Evolutionary conservation across 2,329 filamentous ascomycete genomes (phyloP).

Genomic region (Stagonosporopsis tanaceti): DNA sequence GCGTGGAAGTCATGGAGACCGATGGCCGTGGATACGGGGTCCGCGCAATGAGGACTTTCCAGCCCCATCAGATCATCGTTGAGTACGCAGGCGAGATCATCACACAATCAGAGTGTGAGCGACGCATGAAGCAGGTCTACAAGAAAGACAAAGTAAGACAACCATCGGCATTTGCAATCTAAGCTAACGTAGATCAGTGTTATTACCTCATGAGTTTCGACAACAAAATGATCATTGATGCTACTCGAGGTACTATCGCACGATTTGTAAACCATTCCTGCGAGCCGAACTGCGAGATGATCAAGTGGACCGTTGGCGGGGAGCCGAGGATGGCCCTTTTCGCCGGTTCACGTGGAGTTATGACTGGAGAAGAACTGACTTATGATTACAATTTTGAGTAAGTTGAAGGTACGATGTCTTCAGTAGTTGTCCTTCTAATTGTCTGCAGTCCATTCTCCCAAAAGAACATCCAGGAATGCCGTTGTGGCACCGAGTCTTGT

Average conservation of each 20-base stretch:
- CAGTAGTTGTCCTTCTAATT: not conserved
- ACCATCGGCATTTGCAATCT: not conserved
- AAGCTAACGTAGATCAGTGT: conserved; percentile 65
- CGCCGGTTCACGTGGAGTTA: conserved; percentile 86
- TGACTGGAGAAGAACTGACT: conserved; percentile 93
- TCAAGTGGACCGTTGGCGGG: conserved; percentile 94
- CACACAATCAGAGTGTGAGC: conserved; percentile 90
- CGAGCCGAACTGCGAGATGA: conserved; percentile 95
- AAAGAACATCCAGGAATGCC: conserved; percentile 70
- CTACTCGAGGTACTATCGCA: conserved; percentile 92
- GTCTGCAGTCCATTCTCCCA: conserved; percentile 55
- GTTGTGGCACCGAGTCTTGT: conserved; percentile 67
- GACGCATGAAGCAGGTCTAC: conserved; percentile 91
- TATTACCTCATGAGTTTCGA: conserved; percentile 99
- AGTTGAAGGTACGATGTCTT: conserved; percentile 33
- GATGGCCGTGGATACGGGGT: conserved; percentile 88
- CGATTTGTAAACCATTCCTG: conserved; percentile 99
- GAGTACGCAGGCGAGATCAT: conserved; percentile 99
- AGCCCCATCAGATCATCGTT: conserved; percentile 93
- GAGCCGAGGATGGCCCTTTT: conserved; percentile 97
- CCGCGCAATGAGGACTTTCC: conserved; percentile 86
- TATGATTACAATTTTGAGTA: conserved; percentile 86
- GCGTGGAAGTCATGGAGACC: conserved; percentile 95
- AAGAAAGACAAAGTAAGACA: conserved; percentile 84
- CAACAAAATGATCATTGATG: conserved; percentile 98